A percentile compares a stretch with the other conserved stretches of the same genome.
Evolutionary conservation across 345 rosid genomes (phyloP).

Genomic region (Linum lewisii): DNA sequence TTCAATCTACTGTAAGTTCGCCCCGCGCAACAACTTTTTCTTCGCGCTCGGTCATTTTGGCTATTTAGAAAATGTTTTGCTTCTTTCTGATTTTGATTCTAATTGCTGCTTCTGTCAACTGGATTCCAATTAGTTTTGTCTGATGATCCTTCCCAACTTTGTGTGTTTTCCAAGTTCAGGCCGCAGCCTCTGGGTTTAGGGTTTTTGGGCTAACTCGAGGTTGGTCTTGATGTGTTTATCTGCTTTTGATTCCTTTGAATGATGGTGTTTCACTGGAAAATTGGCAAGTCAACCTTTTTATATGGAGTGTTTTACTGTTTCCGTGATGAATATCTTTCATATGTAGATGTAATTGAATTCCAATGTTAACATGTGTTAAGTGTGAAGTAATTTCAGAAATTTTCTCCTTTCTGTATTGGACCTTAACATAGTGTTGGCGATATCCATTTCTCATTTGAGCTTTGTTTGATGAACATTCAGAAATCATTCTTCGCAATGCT

Average conservation of each 20-base stretch:
- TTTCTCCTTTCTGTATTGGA: too few species aligned
- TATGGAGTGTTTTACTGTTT: conserved; percentile 6
- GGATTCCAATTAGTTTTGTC: conserved; percentile 6
- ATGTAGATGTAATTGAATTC: too few species aligned
- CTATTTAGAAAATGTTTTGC: conserved; percentile 1
- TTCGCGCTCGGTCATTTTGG: neutral
- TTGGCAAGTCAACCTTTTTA: neutral
- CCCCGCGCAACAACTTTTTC: neutral
- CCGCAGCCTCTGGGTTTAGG: neutral
- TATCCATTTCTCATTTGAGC: too few species aligned
- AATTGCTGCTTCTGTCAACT: neutral
- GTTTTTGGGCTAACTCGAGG: neutral
- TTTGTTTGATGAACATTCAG: too few species aligned
- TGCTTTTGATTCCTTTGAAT: neutral
- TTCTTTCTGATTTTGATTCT: neutral
- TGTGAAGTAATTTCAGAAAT: too few species aligned
- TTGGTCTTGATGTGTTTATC: neutral
- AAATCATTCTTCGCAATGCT: too few species aligned
- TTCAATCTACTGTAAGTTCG: conserved; percentile 27
- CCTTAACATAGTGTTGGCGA: too few species aligned
- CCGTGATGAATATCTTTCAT: neutral
- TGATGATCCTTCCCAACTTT: neutral
- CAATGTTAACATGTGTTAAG: too few species aligned
- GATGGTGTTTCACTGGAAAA: neutral
- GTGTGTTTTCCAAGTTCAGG: neutral